phyloP scores from a whole-genome alignment of 179 eudicot genomes.

The Patellifolia procumbens region DNA sequence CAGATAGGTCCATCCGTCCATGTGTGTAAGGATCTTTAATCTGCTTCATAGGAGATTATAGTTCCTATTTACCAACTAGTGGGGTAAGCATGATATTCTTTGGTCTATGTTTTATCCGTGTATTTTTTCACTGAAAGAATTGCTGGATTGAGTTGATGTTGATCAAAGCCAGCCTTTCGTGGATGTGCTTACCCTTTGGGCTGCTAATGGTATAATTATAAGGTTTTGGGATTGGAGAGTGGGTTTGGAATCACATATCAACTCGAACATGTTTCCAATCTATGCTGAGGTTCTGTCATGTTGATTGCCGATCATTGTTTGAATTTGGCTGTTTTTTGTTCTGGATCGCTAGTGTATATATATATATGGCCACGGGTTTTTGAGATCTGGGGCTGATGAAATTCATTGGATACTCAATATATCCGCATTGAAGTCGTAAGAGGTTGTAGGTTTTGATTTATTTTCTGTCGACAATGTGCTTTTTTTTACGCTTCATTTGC shows the following conservation, averaged over 20 bases:
- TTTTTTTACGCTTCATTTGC: not conserved
- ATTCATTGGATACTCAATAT: not conserved
- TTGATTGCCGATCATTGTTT: not conserved
- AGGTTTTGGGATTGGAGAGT: not conserved
- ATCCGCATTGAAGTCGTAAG: not conserved
- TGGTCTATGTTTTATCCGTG: not conserved
- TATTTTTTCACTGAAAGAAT: no score
- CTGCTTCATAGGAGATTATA: not conserved
- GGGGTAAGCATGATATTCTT: no score
- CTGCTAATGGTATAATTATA: not conserved
- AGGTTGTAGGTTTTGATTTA: not conserved
- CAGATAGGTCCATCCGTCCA: not conserved
- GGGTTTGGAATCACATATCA: not conserved
- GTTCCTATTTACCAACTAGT: no score
- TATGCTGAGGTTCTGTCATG: not conserved
- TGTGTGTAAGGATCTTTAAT: not conserved
- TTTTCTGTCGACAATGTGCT: not conserved
- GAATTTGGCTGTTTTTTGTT: not conserved
- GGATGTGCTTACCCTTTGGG: not conserved
- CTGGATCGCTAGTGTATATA: not conserved
- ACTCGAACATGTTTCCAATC: not conserved
- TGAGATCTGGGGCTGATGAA: not conserved
- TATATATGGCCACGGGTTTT: not conserved
- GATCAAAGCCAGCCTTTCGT: no score
- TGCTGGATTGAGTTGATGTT: no score